phyloP scores from a whole-genome alignment of 1,284 basidiomycete genomes.

The Cystobasidium pallidum region DNA sequence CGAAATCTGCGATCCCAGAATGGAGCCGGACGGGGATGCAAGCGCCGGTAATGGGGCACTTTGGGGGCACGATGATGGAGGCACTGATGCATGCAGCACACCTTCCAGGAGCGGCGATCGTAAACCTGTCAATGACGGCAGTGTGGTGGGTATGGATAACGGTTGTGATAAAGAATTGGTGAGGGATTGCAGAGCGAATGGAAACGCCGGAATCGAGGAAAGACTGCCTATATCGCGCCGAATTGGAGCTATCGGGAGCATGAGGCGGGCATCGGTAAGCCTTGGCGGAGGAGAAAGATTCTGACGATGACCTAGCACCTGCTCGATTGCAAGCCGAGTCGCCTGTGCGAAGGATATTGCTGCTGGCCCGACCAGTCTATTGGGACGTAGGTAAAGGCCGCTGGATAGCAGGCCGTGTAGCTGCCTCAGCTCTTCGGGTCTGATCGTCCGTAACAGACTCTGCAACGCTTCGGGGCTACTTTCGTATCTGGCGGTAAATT shows the following conservation, averaged over 20 bases:
- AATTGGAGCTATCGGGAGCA: not conserved
- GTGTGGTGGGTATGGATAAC: not conserved
- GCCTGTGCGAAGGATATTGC: constrained; percentile 3
- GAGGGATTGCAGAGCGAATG: not conserved
- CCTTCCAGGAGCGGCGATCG: constrained; percentile 6
- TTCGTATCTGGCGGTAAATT: not conserved
- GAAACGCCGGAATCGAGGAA: not conserved
- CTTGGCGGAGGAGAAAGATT: not conserved
- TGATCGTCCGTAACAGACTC: not conserved
- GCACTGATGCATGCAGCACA: not conserved
- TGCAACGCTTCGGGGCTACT: not conserved
- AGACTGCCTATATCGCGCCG: constrained; percentile 2
- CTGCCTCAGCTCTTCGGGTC: constrained; percentile 6
- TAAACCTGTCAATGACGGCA: not conserved
- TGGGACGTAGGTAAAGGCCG: not conserved
- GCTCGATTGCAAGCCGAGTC: constrained; percentile 5
- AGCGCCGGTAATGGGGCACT: not conserved
- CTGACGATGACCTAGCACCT: not conserved
- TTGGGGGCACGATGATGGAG: not conserved
- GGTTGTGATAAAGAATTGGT: not conserved
- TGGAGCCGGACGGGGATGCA: constrained; percentile 3
- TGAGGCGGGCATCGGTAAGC: not conserved
- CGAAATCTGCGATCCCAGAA: constrained; percentile 1
- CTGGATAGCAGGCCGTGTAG: not conserved
- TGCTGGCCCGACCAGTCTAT: not conserved